phyloP scores from a whole-genome alignment of 305 asterid species.

The Rubia balearica region DNA sequence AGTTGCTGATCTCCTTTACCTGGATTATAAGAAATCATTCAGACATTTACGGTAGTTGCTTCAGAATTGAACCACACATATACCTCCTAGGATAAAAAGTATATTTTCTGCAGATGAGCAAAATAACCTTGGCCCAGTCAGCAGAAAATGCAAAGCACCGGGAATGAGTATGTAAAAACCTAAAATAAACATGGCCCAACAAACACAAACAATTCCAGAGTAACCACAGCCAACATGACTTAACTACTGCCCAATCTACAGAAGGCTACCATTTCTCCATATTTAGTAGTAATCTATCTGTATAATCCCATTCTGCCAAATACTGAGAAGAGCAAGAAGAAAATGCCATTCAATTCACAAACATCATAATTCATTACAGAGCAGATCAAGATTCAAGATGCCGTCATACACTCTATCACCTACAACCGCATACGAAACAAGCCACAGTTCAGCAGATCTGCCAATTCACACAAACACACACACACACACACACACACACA shows the following conservation, averaged over 20 bases:
- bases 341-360: background rate
- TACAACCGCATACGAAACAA: background rate
- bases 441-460: background rate
- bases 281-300: background rate
- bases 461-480: background rate
- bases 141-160: background rate
- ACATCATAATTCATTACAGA: background rate
- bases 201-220: background rate
- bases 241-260: background rate
- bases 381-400: background rate
- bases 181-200: background rate
- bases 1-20: conserved; percentile 64
- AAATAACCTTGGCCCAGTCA: background rate
- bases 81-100: background rate
- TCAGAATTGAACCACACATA: background rate
- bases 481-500: too few relatives aligned
- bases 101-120: background rate
- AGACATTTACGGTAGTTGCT: background rate
- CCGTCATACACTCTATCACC: background rate
- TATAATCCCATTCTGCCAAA: background rate
- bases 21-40: conserved; percentile 18
- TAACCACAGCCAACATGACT: background rate
- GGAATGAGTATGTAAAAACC: background rate
- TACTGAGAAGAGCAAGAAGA: background rate
- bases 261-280: background rate